Evolutionary conservation across 495 filamentous ascomycete species (phyloP).

Genomic region (Diplogelasinospora grovesii): DNA sequence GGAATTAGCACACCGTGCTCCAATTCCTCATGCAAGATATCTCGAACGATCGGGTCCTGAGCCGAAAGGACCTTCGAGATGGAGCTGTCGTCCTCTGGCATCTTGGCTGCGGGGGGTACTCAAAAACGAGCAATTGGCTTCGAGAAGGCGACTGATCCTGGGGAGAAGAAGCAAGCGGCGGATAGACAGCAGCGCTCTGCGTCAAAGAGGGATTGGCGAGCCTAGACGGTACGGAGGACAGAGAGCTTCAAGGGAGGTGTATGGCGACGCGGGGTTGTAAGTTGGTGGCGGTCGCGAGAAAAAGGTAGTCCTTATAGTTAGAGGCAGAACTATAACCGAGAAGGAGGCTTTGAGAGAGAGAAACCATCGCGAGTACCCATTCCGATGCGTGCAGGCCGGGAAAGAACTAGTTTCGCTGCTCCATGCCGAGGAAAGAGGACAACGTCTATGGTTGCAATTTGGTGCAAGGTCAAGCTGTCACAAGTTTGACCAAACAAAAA

Average conservation of each 20-base stretch:
- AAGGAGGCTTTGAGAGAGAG: not conserved
- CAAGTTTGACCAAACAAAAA: slow-evolving; percentile 6
- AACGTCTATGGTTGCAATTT: not conserved
- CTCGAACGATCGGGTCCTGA: slow-evolving; percentile 23
- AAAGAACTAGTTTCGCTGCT: slow-evolving; percentile 19
- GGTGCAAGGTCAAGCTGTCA: too few relatives aligned
- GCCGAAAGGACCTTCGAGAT: slow-evolving; percentile 18
- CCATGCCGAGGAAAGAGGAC: slow-evolving; percentile 11
- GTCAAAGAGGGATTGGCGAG: not conserved
- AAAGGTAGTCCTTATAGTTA: too few relatives aligned
- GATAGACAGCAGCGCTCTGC: not conserved
- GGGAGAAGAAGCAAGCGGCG: not conserved
- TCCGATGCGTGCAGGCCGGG: slow-evolving; percentile 8
- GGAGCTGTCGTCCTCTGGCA: slow-evolving; percentile 20
- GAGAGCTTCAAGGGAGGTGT: slow-evolving; percentile 3
- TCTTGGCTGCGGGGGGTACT: slow-evolving; percentile 10
- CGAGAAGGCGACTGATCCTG: too few relatives aligned
- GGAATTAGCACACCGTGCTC: slow-evolving; percentile 42
- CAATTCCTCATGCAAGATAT: slow-evolving; percentile 23
- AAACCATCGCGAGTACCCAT: slow-evolving; percentile 15
- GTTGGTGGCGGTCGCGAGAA: too few relatives aligned
- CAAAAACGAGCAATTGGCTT: not conserved
- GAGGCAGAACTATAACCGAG: too few relatives aligned
- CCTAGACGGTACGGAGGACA: not conserved
- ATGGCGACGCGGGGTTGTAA: slow-evolving; percentile 4